Percentiles rank a stretch among this genome's conserved stretches.
Evolutionary conservation across 768 basidiomycete genomes (phyloP).

Genomic region (Boletus sp.): DNA sequence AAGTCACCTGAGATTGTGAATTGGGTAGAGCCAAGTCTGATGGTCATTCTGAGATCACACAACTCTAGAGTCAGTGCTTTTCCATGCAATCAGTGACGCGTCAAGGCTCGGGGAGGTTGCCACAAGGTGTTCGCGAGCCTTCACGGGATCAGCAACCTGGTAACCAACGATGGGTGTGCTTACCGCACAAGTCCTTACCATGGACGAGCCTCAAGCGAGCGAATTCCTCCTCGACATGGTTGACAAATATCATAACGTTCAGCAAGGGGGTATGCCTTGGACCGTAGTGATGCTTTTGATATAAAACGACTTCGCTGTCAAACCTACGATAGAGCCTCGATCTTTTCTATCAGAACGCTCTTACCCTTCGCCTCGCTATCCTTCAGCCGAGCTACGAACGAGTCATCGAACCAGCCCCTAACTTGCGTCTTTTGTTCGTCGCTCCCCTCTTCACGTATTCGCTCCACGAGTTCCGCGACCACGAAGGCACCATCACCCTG

Average conservation of each 20-base stretch:
- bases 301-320: background rate
- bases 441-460: conserved; percentile 44
- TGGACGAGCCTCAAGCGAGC: background rate
- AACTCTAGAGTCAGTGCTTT: background rate
- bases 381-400: conserved; percentile 48
- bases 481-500: conserved; percentile 70
- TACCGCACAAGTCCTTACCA: background rate
- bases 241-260: background rate
- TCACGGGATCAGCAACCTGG: no score
- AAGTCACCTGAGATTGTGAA: background rate
- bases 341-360: conserved; percentile 63
- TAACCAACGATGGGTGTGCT: background rate
- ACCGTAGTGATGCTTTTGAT: conserved; percentile 8
- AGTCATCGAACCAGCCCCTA: conserved; percentile 57
- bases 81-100: background rate
- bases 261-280: background rate
- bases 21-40: background rate
- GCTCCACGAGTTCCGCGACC: conserved; percentile 68
- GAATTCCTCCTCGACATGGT: background rate
- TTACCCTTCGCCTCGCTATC: conserved; percentile 65
- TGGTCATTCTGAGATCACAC: background rate
- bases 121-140: no score
- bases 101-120: no score
- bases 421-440: conserved; percentile 43
- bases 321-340: conserved; percentile 34